Evolutionary conservation across 1,139 yeast species (phyloP).

Genomic region (Debaryomycetaceae sp.): DNA sequence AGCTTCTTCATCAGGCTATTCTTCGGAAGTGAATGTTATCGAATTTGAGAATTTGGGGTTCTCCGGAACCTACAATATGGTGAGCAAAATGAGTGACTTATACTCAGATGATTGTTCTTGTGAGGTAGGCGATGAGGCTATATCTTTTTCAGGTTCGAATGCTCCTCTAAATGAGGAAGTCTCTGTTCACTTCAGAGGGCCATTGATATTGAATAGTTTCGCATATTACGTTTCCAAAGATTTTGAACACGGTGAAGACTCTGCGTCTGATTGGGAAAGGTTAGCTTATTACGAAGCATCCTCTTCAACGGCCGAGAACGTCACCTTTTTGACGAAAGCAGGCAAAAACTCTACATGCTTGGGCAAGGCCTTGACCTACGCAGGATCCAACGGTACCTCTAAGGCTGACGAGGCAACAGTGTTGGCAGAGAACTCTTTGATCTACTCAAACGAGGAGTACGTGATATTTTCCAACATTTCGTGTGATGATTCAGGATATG

Average conservation of each 20-base stretch:
- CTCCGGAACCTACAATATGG: constrained; percentile 73
- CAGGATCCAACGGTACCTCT: constrained; percentile 67
- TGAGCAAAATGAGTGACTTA: constrained; percentile 51
- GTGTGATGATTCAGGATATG: constrained; percentile 51
- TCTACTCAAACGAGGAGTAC: constrained; percentile 73
- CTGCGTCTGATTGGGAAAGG: constrained; percentile 65
- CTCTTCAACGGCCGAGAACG: constrained; percentile 48
- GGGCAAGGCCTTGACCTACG: constrained; percentile 85
- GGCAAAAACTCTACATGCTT: constrained; percentile 75
- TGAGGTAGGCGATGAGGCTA: constrained; percentile 49
- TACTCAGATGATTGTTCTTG: constrained; percentile 58
- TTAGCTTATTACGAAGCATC: constrained; percentile 62
- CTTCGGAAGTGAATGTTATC: too few species aligned
- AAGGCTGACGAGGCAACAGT: constrained; percentile 62
- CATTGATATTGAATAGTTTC: constrained; percentile 72
- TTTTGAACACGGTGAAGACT: constrained; percentile 33
- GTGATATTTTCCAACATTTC: constrained; percentile 67
- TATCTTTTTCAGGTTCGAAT: constrained; percentile 66
- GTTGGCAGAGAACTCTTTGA: constrained; percentile 54
- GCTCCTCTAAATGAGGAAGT: constrained; percentile 87
- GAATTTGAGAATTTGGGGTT: constrained; percentile 68
- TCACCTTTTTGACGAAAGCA: constrained; percentile 76
- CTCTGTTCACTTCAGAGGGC: constrained; percentile 94
- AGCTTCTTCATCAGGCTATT: too few species aligned
- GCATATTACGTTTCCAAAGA: constrained; percentile 50